Conservation (phyloP, 1,284 basidiomycete genomes). For the Athelia psychrophila region DNA sequence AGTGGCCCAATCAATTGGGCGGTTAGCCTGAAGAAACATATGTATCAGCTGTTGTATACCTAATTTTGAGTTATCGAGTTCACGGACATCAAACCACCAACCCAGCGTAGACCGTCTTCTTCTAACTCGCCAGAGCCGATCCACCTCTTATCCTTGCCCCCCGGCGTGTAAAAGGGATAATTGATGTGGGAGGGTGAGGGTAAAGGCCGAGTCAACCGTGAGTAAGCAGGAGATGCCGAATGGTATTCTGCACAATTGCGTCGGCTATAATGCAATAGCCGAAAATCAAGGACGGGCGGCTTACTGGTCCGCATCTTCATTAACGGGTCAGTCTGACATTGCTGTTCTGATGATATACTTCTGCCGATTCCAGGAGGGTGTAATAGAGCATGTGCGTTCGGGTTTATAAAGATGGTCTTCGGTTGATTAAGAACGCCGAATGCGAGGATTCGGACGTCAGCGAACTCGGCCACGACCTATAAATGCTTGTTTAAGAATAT, state of each 20-base stretch:
- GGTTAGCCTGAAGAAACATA: slow-evolving; percentile 45
- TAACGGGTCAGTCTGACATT: no score
- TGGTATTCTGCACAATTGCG: background rate
- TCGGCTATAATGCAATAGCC: background rate
- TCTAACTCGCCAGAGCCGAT: slow-evolving; percentile 46
- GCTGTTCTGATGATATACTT: slow-evolving; percentile 6
- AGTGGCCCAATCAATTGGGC: slow-evolving; percentile 56
- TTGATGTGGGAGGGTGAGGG: slow-evolving; percentile 52
- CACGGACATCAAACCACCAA: slow-evolving; percentile 67
- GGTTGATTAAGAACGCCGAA: slow-evolving; percentile 63
- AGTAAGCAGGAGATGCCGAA: slow-evolving; percentile 24
- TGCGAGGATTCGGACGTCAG: slow-evolving; percentile 71
- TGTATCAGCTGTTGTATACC: slow-evolving; percentile 6
- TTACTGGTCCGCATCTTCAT: no score
- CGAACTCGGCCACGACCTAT: slow-evolving; percentile 65
- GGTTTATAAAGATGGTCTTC: slow-evolving; percentile 55
- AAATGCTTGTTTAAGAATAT: slow-evolving; percentile 5
- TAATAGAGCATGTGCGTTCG: slow-evolving; percentile 61
- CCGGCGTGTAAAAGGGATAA: slow-evolving; percentile 71
- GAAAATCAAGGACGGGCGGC: background rate
- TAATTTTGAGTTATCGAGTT: background rate
- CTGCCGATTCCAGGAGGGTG: slow-evolving; percentile 64
- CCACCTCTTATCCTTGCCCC: slow-evolving; percentile 69
- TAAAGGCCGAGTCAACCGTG: slow-evolving; percentile 49
- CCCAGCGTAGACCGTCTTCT: slow-evolving; percentile 66